Base-by-base conservation (phyloP, 371 early-diverging fungal species). In the Entomophthora muscae region DNA sequence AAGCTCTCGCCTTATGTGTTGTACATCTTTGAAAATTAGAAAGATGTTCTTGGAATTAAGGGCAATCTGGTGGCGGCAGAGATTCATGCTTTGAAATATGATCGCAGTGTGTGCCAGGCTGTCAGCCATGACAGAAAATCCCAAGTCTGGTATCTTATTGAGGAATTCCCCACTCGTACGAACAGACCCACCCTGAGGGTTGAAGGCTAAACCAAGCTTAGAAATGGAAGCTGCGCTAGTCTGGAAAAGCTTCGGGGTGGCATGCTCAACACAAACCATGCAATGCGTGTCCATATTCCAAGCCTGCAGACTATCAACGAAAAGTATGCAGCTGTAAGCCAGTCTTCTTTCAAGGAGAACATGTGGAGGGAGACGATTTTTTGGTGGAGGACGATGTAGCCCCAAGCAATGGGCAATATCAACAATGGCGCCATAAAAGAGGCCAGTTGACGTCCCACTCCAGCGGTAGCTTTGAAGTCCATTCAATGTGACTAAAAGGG, bases 241-340 rank as follows among this genome's bases (percentile, higher is more conserved):
- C 17, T 31, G 31, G 31, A 57, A 57, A 7, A 57, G 26, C 29
- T 28, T 57, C 1, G 58, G 27, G 26, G 58, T 29, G 29, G 26
- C 31, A 21, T 57, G 58, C 26, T 57, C 32, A 3, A 57, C 58
- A 7, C 31, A 31, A 7, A 57, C 29, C 27, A 57, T 13, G 29
- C 58, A 57, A 26, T 57, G 58, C 3, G 58, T 57, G 31, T 57
- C 58, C 58, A 57, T 57, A 31, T 26, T 31, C 58, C 58, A 57
- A 31, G 58, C 58, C 31, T 57, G 58, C n/a, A 57, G 31, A 3
- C 29, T 29, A 57, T 57, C 58, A 21, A 57, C 26, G 26, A 29
- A 57, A 21, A 57, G 26, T 2, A 57, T 31, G 58, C 58, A 61
- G 33, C 33, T 61, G 22, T 61, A 61, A 61, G 61, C 61, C 61